phyloP scores from a whole-genome alignment of 1,284 basidiomycete species.

The Ceratobasidium sp. region DNA sequence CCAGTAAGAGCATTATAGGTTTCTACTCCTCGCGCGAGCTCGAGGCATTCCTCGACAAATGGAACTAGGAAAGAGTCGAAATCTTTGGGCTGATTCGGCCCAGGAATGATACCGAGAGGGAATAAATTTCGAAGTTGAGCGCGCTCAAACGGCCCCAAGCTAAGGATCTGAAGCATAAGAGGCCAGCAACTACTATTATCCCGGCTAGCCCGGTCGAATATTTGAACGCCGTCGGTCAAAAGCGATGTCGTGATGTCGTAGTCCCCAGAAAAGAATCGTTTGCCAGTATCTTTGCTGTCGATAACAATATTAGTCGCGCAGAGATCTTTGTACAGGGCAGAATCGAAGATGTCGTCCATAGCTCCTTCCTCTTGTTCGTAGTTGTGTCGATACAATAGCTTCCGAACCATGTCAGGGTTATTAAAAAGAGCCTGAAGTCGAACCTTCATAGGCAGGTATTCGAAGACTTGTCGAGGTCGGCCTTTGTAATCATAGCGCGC shows the following conservation, averaged over 20 bases:
- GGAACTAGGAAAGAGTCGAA: slow-evolving; percentile 62
- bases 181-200: slow-evolving; percentile 58
- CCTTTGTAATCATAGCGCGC: slow-evolving; percentile 36
- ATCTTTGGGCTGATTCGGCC: slow-evolving; percentile 61
- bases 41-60: slow-evolving; percentile 58
- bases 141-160: slow-evolving; percentile 58
- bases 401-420: slow-evolving; percentile 47
- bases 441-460: slow-evolving; percentile 48
- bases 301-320: slow-evolving; percentile 20
- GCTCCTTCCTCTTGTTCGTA: slow-evolving; percentile 43
- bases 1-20: slow-evolving; percentile 56
- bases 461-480: slow-evolving; percentile 33
- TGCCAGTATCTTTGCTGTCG: slow-evolving; percentile 16
- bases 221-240: slow-evolving; percentile 59
- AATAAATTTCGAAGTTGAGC: slow-evolving; percentile 57
- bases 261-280: slow-evolving; percentile 54
- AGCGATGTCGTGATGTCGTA: slow-evolving; percentile 56
- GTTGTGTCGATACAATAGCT: slow-evolving; percentile 52
- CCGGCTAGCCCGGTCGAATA: slow-evolving; percentile 56
- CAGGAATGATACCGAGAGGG: slow-evolving; percentile 61
- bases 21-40: slow-evolving; percentile 57
- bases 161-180: slow-evolving; percentile 61
- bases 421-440: slow-evolving; percentile 40
- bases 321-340: slow-evolving; percentile 34
- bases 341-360: slow-evolving; percentile 52